phyloP scores from a whole-genome alignment of 768 basidiomycete genomes.

The Boletellus ananas region DNA sequence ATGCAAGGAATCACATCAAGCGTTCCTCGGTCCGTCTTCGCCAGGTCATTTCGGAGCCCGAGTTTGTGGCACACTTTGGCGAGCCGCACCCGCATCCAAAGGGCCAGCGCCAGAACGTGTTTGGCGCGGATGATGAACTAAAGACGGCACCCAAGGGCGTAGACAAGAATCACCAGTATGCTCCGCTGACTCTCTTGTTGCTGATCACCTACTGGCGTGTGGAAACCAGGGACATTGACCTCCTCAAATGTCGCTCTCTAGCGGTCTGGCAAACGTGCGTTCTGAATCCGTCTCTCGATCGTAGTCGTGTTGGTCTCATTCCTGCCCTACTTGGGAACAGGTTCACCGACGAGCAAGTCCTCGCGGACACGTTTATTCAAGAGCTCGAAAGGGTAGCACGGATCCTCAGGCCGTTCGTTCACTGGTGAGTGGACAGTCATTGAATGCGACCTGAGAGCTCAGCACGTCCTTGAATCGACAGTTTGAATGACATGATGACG shows the following conservation, averaged over 20 bases:
- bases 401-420: slow-evolving; percentile 72
- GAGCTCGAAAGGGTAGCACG: slow-evolving; percentile 50
- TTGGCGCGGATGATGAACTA: slow-evolving; percentile 82
- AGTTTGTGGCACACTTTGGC: slow-evolving; percentile 79
- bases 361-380: slow-evolving; percentile 60
- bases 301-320: slow-evolving; percentile 16
- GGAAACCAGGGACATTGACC: slow-evolving; percentile 73
- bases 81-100: slow-evolving; percentile 57
- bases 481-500: slow-evolving; percentile 72
- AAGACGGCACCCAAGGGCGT: slow-evolving; percentile 92
- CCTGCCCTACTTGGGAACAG: slow-evolving; percentile 31
- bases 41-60: slow-evolving; percentile 57
- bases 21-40: slow-evolving; percentile 61
- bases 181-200: background rate
- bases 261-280: slow-evolving; percentile 59
- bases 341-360: slow-evolving; percentile 73
- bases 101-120: slow-evolving; percentile 70
- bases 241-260: slow-evolving; percentile 80
- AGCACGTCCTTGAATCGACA: slow-evolving; percentile 22
- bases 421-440: slow-evolving; percentile 48
- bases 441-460: background rate
- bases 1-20: slow-evolving; percentile 55
- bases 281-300: slow-evolving; percentile 5
- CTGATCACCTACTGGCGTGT: background rate
- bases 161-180: slow-evolving; percentile 73